Evolutionary conservation across 768 basidiomycete genomes (phyloP).

Genomic region (Kwoniella sp.): DNA sequence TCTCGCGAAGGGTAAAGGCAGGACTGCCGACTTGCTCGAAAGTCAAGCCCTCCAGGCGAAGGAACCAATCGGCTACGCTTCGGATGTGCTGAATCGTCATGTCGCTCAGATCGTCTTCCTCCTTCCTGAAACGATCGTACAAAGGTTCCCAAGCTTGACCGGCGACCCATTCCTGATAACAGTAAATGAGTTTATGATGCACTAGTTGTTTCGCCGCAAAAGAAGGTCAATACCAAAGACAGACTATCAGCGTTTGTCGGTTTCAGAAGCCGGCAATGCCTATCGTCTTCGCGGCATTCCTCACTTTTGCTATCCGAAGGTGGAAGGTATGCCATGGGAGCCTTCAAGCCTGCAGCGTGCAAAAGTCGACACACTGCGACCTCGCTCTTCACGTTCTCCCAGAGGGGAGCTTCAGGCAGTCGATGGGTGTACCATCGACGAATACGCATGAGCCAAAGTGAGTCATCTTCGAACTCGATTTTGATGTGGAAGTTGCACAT

Average conservation of each 20-base stretch:
- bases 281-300: too few relatives aligned
- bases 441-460: constrained; percentile 15
- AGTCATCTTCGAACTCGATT: constrained; percentile 7
- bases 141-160: neutral
- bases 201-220: too few relatives aligned
- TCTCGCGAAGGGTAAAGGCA: neutral
- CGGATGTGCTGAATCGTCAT: neutral
- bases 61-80: neutral
- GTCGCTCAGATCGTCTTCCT: neutral
- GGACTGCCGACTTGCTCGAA: constrained; percentile 7
- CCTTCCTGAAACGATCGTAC: neutral
- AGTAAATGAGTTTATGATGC: constrained; percentile 1
- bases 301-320: constrained; percentile 2
- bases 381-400: constrained; percentile 6
- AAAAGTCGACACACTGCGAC: constrained; percentile 1
- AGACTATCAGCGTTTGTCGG: too few relatives aligned
- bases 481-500: constrained; percentile 15
- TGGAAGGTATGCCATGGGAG: neutral
- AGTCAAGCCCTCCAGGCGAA: neutral
- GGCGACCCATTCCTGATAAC: constrained; percentile 5
- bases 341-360: neutral
- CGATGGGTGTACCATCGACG: neutral
- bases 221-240: too few relatives aligned
- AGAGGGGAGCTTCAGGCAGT: constrained; percentile 3
- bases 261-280: too few relatives aligned